Evolutionary conservation across 2,329 filamentous ascomycete species (phyloP).

Genomic region (Colletotrichum cordylinicola): DNA sequence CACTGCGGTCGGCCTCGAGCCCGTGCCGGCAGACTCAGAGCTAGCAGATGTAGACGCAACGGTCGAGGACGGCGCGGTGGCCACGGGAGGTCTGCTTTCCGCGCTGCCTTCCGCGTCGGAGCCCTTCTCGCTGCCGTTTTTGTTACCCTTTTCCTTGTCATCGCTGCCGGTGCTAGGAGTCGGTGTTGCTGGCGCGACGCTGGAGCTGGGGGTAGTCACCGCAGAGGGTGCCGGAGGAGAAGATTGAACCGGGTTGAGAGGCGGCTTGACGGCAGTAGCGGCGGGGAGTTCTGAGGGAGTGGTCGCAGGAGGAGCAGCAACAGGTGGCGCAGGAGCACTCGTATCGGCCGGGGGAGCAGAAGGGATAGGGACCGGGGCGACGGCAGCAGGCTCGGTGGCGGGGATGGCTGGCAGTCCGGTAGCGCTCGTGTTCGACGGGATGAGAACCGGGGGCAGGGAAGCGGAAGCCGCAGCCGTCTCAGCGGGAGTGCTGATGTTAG

Average conservation of each 20-base stretch:
- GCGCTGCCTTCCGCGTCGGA: background rate
- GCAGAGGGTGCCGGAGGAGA: background rate
- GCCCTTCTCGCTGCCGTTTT: background rate
- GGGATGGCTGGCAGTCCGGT: background rate
- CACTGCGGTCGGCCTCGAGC: background rate
- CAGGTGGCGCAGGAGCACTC: background rate
- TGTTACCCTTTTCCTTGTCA: background rate
- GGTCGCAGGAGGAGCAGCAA: background rate
- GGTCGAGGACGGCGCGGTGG: background rate
- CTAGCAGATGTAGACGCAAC: background rate
- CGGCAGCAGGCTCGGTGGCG: background rate
- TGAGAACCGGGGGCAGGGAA: background rate
- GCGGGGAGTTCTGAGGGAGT: background rate
- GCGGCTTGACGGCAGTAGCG: background rate
- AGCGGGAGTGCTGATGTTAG: background rate
- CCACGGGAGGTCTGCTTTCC: background rate
- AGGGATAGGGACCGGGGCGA: background rate
- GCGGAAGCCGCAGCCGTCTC: background rate
- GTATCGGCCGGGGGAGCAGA: background rate
- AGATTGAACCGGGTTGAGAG: slow-evolving; percentile 1
- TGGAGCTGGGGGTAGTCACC: background rate
- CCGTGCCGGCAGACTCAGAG: background rate
- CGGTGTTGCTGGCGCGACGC: background rate
- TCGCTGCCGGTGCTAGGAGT: background rate
- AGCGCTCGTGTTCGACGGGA: background rate